Evolutionary conservation across 345 rosid genomes (phyloP), one percentile per base, ranked within the genome.

Genomic region (Lepidium africanum): DNA sequence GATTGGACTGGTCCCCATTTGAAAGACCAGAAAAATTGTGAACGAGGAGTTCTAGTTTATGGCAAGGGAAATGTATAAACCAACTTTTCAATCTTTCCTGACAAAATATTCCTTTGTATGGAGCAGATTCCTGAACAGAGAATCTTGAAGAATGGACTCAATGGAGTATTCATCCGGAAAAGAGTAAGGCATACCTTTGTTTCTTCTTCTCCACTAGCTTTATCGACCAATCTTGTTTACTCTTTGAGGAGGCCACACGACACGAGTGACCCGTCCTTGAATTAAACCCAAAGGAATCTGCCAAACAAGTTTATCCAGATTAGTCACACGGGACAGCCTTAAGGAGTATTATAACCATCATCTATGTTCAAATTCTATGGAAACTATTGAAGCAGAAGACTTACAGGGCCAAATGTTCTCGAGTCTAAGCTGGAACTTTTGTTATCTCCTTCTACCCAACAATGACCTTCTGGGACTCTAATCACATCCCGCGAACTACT

Each of bases 361-460:
- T 14, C 55, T 54, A 43, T 14, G 8, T 54, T 39, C 11, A 30
- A 35, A 46, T 14, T 45, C 41, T 51, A 4, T 10, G 32, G 27
- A 13, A 30, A 33, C 35, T 41, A 27, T 9, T 36, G 49, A 67
- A 27, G 65, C 47, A 52, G 57, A 27, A 6, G 39, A 83, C 94
- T 87, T 82, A 94, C 97, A 4, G 96, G 88, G 70, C 97, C 99
- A 71, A 87, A 87, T 65, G 85, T 79, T 77, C 87, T 83, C 4
- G 97, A 89, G 77, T 94, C 97, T 66, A 77, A 35, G 80, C 96
- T 91, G 59, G 83, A 76, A 58, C 57, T 65, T 41, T 65, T 52
- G 80, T 89, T 84, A 65, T 89, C 97, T 69, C 97, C 99, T 83
- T 94, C 99, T 13, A 91, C 93, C 97, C 97, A 94, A 70, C 95